Conservation (phyloP, 768 basidiomycete genomes). For the Russula sp. region DNA sequence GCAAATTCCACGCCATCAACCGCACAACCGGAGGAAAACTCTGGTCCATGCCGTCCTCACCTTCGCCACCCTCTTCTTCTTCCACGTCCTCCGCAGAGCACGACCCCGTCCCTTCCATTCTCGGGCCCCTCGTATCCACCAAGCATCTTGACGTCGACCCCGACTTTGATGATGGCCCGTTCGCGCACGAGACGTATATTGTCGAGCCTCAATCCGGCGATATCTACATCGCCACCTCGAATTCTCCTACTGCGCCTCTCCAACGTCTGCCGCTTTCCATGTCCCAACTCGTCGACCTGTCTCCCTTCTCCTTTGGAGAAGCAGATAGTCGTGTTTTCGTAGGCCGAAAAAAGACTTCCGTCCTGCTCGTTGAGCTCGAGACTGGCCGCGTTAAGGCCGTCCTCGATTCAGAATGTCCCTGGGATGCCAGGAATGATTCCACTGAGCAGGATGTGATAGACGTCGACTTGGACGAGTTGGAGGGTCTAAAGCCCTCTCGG, state of each 20-base stretch:
- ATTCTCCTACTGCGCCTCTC: constrained; percentile 50
- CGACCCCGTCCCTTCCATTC: constrained; percentile 37
- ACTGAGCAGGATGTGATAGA: constrained; percentile 35
- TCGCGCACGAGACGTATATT: constrained; percentile 71
- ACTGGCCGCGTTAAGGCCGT: constrained; percentile 75
- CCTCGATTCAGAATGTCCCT: constrained; percentile 70
- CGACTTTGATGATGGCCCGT: constrained; percentile 46
- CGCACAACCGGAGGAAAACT: constrained; percentile 71
- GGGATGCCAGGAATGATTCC: constrained; percentile 58
- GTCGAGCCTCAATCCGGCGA: constrained; percentile 94
- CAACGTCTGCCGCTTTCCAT: constrained; percentile 89
- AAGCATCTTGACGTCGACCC: constrained; percentile 51
- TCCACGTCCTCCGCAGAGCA: constrained; percentile 23
- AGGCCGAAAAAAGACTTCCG: constrained; percentile 83
- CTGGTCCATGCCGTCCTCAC: constrained; percentile 80
- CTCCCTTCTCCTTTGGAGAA: constrained; percentile 71
- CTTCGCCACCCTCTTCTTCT: constrained; percentile 28
- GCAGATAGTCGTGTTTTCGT: constrained; percentile 72
- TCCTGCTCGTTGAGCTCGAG: constrained; percentile 66
- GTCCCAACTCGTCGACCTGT: constrained; percentile 86
- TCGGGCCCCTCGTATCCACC: constrained; percentile 71
- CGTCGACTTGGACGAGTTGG: constrained; percentile 53
- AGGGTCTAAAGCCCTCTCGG: constrained; percentile 39
- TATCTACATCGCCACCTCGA: constrained; percentile 74
- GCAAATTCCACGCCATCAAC: constrained; percentile 90